Evolutionary conservation across 2,329 filamentous ascomycete species (phyloP), one percentile per base, ranked within the genome.

Genomic region (Colletotrichum plurivorum): DNA sequence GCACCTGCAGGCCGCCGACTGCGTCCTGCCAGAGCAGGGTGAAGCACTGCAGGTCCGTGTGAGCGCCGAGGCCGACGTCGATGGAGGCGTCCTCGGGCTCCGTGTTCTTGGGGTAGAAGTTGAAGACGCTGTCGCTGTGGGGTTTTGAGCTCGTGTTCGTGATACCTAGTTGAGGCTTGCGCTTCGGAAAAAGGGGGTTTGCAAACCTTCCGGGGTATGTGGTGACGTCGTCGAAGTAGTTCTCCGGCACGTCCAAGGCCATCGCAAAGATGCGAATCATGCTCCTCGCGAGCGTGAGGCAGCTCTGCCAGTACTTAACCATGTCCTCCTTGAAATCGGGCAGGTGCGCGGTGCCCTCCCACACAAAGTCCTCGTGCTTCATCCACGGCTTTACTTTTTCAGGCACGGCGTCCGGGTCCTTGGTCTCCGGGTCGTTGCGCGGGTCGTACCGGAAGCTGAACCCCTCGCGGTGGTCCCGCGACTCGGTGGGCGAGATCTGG

Each of bases 21-120:
- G 73, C 77, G 69, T 84, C 83, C 71, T 84, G 83, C 82, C 81
- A 85, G 3, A 88, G 77, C 7, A 88, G 77, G 0, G 85, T 88
- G 71, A 86, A 73, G 59, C 71, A 82, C 70, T 85, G 82, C 18
- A 86, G 78, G 69, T 87, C 82, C 0, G 82, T 84, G 70, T 86
- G 84, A 1, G 81, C 81, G 12, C 84, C 84, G 3, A 86, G 76
- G 0, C 83, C 83, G 7, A 84, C 79, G n/a, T 80, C 79, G 0
- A 72, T 68, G 4, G 53, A 71, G 12, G 72, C 69, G 15, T 72
- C 75, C 18, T 79, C 71, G 5, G 75, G 72, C 4, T 74, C 75
- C 0, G 80, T 78, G 20, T 79, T 79, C 5, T 76, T 75, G 0
- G 84, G 83, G 61, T 85, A 86, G 70, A 81, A 85, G 55, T 84